Evolutionary conservation across 805 yeast species (phyloP).

Genomic region (Kurtzmaniella fragi): DNA sequence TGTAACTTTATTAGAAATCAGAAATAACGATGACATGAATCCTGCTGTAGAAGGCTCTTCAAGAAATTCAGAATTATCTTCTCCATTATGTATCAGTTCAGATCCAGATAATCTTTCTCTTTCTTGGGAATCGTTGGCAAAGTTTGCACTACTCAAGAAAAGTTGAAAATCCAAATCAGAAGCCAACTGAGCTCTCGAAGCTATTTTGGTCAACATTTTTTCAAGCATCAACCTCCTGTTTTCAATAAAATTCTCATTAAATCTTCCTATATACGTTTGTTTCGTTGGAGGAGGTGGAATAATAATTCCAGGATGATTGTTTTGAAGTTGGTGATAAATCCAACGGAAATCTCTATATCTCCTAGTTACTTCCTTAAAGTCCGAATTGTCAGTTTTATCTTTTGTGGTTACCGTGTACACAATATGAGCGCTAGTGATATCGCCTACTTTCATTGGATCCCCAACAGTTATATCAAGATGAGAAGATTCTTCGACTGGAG

Average conservation of each 20-base stretch:
- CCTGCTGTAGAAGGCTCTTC: slow-evolving; percentile 41
- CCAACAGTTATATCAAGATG: slow-evolving; percentile 68
- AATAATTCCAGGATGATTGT: slow-evolving; percentile 83
- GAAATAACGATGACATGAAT: slow-evolving; percentile 66
- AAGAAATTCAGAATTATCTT: slow-evolving; percentile 23
- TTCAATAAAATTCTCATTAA: slow-evolving; percentile 86
- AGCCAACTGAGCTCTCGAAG: slow-evolving; percentile 50
- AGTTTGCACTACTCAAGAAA: slow-evolving; percentile 73
- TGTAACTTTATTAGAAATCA: slow-evolving; percentile 59
- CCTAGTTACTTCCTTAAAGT: slow-evolving; percentile 50
- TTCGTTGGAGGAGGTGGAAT: slow-evolving; percentile 93
- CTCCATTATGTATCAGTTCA: slow-evolving; percentile 31
- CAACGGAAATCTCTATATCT: slow-evolving; percentile 91
- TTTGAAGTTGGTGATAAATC: slow-evolving; percentile 84
- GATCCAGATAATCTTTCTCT: slow-evolving; percentile 59
- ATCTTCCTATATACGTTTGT: slow-evolving; percentile 88
- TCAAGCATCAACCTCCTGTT: slow-evolving; percentile 80
- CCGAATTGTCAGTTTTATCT: slow-evolving; percentile 35
- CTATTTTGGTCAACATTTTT: slow-evolving; percentile 75
- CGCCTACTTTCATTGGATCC: slow-evolving; percentile 91
- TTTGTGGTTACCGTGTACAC: slow-evolving; percentile 74
- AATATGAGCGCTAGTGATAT: slow-evolving; percentile 80
- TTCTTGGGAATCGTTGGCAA: slow-evolving; percentile 62
- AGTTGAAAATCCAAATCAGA: slow-evolving; percentile 71
- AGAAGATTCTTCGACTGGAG: slow-evolving; percentile 4